Evolutionary conservation across 345 rosid genomes (phyloP).

Genomic region (Theobroma cacao): DNA sequence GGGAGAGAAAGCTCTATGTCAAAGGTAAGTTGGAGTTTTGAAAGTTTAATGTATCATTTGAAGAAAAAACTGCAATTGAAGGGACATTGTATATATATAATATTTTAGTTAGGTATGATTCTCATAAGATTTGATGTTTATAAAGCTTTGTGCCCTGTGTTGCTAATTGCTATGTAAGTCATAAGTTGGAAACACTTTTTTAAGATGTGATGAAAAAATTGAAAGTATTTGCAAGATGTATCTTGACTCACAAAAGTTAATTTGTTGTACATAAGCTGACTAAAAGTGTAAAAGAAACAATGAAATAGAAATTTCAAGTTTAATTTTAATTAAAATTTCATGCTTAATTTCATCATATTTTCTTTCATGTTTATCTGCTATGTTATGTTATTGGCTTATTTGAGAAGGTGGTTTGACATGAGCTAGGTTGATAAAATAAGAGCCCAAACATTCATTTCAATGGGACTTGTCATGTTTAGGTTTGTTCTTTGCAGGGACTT

Average conservation of each 20-base stretch:
- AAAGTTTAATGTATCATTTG: background rate
- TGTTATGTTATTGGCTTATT: constrained; percentile 13
- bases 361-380: background rate
- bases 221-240: background rate
- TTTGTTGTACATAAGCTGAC: no score
- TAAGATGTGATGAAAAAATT: background rate
- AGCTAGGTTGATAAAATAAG: constrained; percentile 35
- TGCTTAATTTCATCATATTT: background rate
- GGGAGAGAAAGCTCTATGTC: constrained; percentile 15
- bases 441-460: constrained; percentile 15
- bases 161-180: background rate
- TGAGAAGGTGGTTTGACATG: constrained; percentile 20
- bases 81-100: background rate
- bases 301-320: no score
- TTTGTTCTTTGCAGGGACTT: constrained; percentile 31
- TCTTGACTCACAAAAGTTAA: background rate
- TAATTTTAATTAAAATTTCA: background rate
- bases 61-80: background rate
- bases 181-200: background rate
- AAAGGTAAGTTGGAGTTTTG: constrained; percentile 36
- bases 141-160: background rate
- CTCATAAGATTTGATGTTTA: background rate
- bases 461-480: constrained; percentile 17
- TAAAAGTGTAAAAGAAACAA: no score
- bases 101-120: background rate